Evolutionary conservation across 78 protist species (phyloP).

Genomic region (Tieghemostelium lacteum): DNA sequence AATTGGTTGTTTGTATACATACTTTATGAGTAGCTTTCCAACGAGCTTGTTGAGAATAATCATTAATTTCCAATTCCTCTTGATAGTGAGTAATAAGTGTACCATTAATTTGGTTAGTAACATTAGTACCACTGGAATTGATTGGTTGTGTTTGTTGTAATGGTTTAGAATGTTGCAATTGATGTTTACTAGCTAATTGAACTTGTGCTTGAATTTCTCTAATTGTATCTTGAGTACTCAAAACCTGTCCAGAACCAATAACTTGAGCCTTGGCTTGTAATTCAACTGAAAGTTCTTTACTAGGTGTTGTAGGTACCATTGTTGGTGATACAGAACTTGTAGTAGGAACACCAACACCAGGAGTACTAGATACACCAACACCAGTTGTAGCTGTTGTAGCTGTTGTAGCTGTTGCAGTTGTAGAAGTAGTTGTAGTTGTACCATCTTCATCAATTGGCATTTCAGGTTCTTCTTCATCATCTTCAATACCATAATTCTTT

Average conservation of each 20-base stretch:
- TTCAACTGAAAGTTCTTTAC: constrained; percentile 31
- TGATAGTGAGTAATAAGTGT: constrained; percentile 27
- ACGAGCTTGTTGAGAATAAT: constrained; percentile 93
- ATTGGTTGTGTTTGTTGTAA: not conserved
- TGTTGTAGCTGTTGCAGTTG: not conserved
- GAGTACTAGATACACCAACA: not conserved
- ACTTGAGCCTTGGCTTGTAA: constrained; percentile 60
- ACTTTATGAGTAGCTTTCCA: constrained; percentile 83
- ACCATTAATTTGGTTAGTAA: not conserved
- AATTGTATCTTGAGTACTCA: constrained; percentile 28
- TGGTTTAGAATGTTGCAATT: not conserved
- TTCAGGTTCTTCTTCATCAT: constrained; percentile 45
- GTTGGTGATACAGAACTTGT: not conserved
- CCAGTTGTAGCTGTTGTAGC: constrained; percentile 6
- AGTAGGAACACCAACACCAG: not conserved
- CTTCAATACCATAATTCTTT: constrained; percentile 64
- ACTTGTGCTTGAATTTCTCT: constrained; percentile 36
- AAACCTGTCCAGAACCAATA: not conserved
- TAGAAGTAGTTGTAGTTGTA: not conserved
- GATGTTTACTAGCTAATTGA: not conserved
- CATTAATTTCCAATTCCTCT: constrained; percentile 96
- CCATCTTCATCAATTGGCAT: constrained; percentile 23
- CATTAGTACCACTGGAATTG: no score
- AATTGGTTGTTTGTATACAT: no score
- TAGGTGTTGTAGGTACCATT: not conserved